Percentiles rank a stretch among this genome's conserved stretches.
Conservation (phyloP, 345 rosid species). For the Hibiscus tridactylites region DNA sequence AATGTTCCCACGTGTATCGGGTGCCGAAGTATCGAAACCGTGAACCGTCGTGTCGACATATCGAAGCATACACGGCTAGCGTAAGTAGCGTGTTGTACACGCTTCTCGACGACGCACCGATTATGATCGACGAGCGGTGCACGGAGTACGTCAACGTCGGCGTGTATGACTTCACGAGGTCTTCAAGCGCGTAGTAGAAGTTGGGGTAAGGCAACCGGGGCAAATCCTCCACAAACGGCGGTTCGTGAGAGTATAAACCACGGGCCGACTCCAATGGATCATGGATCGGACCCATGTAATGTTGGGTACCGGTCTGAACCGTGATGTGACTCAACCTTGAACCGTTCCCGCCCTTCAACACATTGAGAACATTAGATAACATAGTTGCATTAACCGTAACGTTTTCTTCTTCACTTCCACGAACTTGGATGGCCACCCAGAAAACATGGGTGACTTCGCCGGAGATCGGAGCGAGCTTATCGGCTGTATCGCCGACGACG, state of each 20-base stretch:
- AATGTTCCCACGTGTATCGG: constrained; percentile 31
- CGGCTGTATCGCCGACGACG: not conserved
- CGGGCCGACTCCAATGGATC: not conserved
- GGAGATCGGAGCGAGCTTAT: constrained; percentile 11
- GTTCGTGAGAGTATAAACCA: constrained; percentile 15
- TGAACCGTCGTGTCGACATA: constrained; percentile 19
- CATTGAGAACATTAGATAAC: constrained; percentile 23
- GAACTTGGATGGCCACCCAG: constrained; percentile 28
- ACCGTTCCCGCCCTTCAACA: not conserved
- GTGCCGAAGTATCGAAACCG: constrained; percentile 25
- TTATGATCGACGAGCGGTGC: constrained; percentile 27
- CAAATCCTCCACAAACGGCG: constrained; percentile 26
- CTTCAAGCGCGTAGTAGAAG: constrained; percentile 37
- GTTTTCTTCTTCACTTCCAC: constrained; percentile 18
- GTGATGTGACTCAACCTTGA: constrained; percentile 18
- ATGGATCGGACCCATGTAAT: constrained; percentile 28
- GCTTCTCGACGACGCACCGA: constrained; percentile 29
- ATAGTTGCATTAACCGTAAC: constrained; percentile 11
- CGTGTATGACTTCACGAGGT: constrained; percentile 16
- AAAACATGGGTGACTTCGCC: constrained; percentile 26
- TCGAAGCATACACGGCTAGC: constrained; percentile 19
- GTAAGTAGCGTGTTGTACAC: constrained; percentile 18
- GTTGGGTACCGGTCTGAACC: constrained; percentile 30
- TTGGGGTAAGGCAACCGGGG: constrained; percentile 32
- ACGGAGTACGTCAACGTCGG: constrained; percentile 14